phyloP scores from a whole-genome alignment of 1,139 yeast species.

The Nakaseomyces nivariensis region DNA sequence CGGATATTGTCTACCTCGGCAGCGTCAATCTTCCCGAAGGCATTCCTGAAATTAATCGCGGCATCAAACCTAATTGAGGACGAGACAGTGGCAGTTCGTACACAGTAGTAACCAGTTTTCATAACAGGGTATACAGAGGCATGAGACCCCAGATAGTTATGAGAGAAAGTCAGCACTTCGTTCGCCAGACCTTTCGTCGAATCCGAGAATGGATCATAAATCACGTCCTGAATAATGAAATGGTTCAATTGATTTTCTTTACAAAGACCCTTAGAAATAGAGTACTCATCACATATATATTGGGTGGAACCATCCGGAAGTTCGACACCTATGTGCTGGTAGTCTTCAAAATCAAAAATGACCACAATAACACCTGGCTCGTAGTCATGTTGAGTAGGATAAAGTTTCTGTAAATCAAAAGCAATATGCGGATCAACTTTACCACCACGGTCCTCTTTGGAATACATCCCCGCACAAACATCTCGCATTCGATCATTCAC shows the following conservation, averaged over 20 bases:
- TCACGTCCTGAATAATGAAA: slow-evolving; percentile 40
- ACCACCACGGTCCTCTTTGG: slow-evolving; percentile 79
- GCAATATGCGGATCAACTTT: slow-evolving; percentile 48
- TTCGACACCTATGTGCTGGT: slow-evolving; percentile 49
- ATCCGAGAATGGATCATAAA: slow-evolving; percentile 26
- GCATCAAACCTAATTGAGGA: slow-evolving; percentile 43
- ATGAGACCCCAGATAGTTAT: slow-evolving; percentile 48
- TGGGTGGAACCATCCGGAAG: slow-evolving; percentile 30
- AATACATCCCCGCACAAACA: slow-evolving; percentile 80
- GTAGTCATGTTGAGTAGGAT: slow-evolving; percentile 26
- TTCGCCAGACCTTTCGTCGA: slow-evolving; percentile 34
- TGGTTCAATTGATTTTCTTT: slow-evolving; percentile 42
- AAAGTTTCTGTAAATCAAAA: slow-evolving; percentile 36
- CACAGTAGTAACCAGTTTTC: slow-evolving; percentile 82
- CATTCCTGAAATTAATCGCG: slow-evolving; percentile 66
- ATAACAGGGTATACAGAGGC: slow-evolving; percentile 51
- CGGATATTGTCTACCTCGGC: slow-evolving; percentile 83
- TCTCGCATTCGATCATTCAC: slow-evolving; percentile 46
- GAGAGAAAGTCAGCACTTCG: slow-evolving; percentile 44
- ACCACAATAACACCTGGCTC: slow-evolving; percentile 49
- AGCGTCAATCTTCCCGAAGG: slow-evolving; percentile 80
- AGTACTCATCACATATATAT: slow-evolving; percentile 63
- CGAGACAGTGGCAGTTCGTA: slow-evolving; percentile 45
- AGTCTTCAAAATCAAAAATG: slow-evolving; percentile 73
- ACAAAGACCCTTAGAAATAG: slow-evolving; percentile 49